Conservation (phyloP, 2,329 filamentous ascomycete species). For the Arthrobotrys conoides region DNA sequence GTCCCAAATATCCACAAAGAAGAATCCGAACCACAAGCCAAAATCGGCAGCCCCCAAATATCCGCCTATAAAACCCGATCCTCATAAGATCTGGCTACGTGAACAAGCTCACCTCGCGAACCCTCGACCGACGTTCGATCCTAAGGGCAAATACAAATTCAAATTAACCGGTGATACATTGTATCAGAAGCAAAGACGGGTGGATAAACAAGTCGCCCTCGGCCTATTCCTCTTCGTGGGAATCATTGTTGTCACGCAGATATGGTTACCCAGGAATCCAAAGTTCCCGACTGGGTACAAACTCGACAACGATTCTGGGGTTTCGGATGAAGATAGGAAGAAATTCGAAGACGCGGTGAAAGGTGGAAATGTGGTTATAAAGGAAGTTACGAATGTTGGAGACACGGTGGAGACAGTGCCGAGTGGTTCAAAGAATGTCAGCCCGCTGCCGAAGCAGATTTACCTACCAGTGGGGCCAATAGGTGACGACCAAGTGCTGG, state of each 20-base stretch:
- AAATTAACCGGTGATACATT: conserved; percentile 25
- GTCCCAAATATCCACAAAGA: background rate
- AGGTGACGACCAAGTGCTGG: conserved; percentile 40
- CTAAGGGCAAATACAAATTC: conserved; percentile 40
- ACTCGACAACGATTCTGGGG: background rate
- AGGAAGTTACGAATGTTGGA: conserved; percentile 46
- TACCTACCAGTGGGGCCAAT: conserved; percentile 33
- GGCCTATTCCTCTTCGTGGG: conserved; percentile 43
- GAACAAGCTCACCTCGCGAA: conserved; percentile 46
- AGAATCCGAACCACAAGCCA: conserved; percentile 14
- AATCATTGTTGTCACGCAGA: conserved; percentile 51
- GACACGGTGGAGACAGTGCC: conserved; percentile 50
- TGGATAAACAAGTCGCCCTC: conserved; percentile 41
- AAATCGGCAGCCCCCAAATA: conserved; percentile 38
- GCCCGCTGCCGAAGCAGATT: conserved; percentile 55
- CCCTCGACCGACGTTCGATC: conserved; percentile 41
- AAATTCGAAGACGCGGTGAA: conserved; percentile 47
- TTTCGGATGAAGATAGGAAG: conserved; percentile 31
- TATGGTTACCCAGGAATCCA: conserved; percentile 54
- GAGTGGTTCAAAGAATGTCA: conserved; percentile 42
- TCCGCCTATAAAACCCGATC: conserved; percentile 58
- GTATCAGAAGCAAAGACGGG: conserved; percentile 45
- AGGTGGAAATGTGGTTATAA: conserved; percentile 49
- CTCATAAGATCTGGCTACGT: conserved; percentile 39
- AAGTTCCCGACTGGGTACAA: conserved; percentile 27